A percentile compares a stretch with the other conserved stretches of the same genome.
Conservation (phyloP, 306 rosid genomes). For the Hylodesmum podocarpum region DNA sequence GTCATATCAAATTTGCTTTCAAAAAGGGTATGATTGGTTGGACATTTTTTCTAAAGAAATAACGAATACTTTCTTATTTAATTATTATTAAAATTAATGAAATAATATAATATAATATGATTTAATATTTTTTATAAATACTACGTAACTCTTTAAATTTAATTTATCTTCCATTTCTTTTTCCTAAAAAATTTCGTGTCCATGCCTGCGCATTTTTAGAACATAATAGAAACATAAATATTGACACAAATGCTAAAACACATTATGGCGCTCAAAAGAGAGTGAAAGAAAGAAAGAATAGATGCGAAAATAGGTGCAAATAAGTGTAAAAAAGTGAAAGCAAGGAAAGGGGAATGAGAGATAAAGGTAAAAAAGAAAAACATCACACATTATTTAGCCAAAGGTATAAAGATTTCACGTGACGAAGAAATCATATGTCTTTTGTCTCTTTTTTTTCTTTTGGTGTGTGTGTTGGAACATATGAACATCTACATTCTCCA, state of each 20-base stretch:
- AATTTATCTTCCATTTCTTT: background rate
- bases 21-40: background rate
- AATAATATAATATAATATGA: background rate
- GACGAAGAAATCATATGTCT: slow-evolving; percentile 20
- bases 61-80: background rate
- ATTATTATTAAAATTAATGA: background rate
- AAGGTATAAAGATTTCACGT: slow-evolving; percentile 31
- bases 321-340: slow-evolving; percentile 6
- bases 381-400: slow-evolving; percentile 25
- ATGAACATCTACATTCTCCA: background rate
- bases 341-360: background rate
- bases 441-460: background rate
- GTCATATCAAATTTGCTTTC: background rate
- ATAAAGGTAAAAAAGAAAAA: background rate
- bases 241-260: background rate
- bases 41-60: background rate
- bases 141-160: background rate
- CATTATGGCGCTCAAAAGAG: background rate
- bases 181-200: background rate
- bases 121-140: background rate
- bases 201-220: background rate
- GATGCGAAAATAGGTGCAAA: background rate
- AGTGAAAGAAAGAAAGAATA: background rate
- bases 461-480: no score
- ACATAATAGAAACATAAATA: background rate